Conservation (phyloP, 2,329 filamentous ascomycete species). For the Mollisia scopiformis region DNA sequence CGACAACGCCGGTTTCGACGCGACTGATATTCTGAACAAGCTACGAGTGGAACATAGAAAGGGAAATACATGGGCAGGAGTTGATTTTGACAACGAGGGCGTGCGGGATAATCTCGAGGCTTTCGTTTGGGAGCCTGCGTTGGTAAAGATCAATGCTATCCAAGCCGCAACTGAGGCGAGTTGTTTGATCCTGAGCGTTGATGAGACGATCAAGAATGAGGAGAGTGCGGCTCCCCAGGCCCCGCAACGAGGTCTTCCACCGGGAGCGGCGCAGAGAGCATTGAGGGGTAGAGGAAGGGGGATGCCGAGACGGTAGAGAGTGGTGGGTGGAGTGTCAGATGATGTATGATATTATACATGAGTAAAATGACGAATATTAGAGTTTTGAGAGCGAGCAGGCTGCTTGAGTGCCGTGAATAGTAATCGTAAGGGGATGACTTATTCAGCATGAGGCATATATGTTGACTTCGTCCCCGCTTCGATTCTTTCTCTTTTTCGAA, state of each 20-base stretch:
- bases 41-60: constrained; percentile 95
- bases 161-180: constrained; percentile 94
- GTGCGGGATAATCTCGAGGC: constrained; percentile 92
- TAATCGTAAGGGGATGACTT: neutral
- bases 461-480: neutral
- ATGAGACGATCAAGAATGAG: constrained; percentile 98
- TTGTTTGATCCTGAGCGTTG: constrained; percentile 93
- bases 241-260: constrained; percentile 73
- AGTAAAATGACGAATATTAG: constrained; percentile 1
- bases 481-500: neutral
- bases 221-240: constrained; percentile 85
- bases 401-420: neutral
- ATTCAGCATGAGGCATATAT: neutral
- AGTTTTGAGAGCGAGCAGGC: neutral
- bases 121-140: constrained; percentile 96
- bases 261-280: constrained; percentile 86
- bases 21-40: constrained; percentile 96
- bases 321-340: neutral
- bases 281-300: constrained; percentile 82
- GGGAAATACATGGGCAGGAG: constrained; percentile 90
- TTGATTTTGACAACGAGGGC: constrained; percentile 92
- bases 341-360: constrained; percentile 19
- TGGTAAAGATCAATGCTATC: constrained; percentile 97
- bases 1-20: constrained; percentile 98
- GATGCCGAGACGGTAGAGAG: constrained; percentile 68